Evolutionary conservation across 179 eudicot species (phyloP), one percentile per base, ranked within the genome.

Genomic region (Amaranthus tricolor): DNA sequence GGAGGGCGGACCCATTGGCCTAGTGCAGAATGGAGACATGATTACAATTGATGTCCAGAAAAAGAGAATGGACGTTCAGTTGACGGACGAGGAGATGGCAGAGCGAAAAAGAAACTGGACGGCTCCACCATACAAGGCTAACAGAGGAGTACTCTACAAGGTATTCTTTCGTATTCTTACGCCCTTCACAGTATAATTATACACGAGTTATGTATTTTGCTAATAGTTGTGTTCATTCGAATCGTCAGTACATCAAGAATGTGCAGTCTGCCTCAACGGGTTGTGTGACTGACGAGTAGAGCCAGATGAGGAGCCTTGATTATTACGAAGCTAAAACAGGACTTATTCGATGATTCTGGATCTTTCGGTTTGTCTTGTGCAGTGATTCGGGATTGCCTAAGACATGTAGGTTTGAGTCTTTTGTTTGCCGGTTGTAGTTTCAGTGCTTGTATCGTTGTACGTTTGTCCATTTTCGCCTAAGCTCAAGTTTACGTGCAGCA

Each of bases 1-100:
- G 99, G 99, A 95, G 71, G 99, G 99, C 60, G 99, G 99, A 71
- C 96, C 99, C n/a, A 87, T 95, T 59, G 99, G 90, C 74, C 89
- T 95, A 4, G 74, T 95, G 53, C 83, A 88, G 85, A 85, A 92
- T 70, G 95, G 97, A 19, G 99, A 95, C 65, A 62, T 86, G 51
- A 85, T 94, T 66, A 85, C 89, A 1, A 89, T 94, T 58, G 98
- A 94, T 71, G 88, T 94, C 11, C 76, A 73, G 73, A 85, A 90
- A 79, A 87, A 68, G 79, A 88, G 85, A 77, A 89, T 93, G 89
- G 93, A 94, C 73, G 97, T 92, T 67, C 82, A 86, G 49, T 80
- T 94, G 67, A 84, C 93, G 12, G 90, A 77, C 16, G 82, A 69
- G 45, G 93, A 90, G 79, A 57, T 94, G 72, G 90, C 78, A 13